Evolutionary conservation across 2,329 filamentous ascomycete genomes (phyloP).

Genomic region (Ascochyta pisi): DNA sequence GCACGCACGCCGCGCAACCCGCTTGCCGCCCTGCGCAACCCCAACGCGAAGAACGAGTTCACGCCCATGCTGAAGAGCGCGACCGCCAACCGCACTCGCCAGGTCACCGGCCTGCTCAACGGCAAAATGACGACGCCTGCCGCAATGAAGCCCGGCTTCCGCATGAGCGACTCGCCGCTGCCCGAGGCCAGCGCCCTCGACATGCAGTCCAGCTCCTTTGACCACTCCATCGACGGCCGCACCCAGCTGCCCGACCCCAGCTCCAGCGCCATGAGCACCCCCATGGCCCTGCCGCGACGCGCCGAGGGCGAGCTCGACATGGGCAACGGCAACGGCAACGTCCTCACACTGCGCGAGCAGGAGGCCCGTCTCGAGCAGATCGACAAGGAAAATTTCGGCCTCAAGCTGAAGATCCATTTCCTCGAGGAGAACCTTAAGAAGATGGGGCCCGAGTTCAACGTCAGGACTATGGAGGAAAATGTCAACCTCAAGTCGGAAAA

Average conservation of each 20-base stretch:
- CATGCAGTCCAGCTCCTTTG: constrained; percentile 54
- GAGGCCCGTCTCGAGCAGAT: constrained; percentile 94
- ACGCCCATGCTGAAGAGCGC: constrained; percentile 89
- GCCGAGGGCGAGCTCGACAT: constrained; percentile 65
- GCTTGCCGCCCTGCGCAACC: constrained; percentile 65
- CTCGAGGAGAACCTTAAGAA: constrained; percentile 89
- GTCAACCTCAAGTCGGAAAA: constrained; percentile 94
- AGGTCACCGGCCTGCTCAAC: constrained; percentile 49
- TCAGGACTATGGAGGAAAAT: constrained; percentile 89
- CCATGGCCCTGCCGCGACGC: constrained; percentile 72
- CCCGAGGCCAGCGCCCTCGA: constrained; percentile 73
- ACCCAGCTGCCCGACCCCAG: constrained; percentile 79
- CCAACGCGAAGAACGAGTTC: constrained; percentile 74
- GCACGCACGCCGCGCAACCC: constrained; percentile 74
- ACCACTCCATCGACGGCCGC: constrained; percentile 64
- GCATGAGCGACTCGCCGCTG: constrained; percentile 75
- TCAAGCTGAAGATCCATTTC: constrained; percentile 77
- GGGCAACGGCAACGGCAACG: constrained; percentile 85
- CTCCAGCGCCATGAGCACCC: constrained; percentile 83
- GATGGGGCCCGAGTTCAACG: constrained; percentile 86
- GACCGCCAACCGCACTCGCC: constrained; percentile 68
- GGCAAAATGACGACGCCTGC: constrained; percentile 66
- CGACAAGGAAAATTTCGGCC: constrained; percentile 96
- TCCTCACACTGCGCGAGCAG: constrained; percentile 90
- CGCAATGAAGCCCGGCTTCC: constrained; percentile 65